Base-by-base conservation (phyloP, 257 asterid species). In the Hygrophila difformis region DNA sequence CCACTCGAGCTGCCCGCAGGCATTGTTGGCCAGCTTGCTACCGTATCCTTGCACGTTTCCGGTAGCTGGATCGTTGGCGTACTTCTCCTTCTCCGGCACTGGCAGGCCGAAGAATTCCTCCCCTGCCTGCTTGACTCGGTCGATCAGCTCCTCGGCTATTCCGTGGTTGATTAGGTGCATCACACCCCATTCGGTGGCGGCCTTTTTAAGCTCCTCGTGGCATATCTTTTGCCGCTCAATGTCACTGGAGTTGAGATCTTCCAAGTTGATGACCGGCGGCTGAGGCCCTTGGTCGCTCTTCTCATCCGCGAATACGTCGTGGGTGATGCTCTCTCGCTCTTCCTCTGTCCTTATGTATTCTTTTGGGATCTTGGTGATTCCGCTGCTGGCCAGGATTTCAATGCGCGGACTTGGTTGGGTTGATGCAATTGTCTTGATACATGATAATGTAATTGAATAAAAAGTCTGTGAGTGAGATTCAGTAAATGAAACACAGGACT, bases 31-130 rank as follows among this genome's bases (percentile, higher is more conserved):
- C 28, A 88, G 65, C 67, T 84, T 88, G 68, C 94, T 88, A 0
- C 96, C 97, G 42, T 88, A 84, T 0, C 97, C 96, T 47, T 88
- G 97, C 56, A 84, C 61, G 35, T 78, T 81, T 1, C 97, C 97
- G 0, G 76, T 44, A 5, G 50, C 77, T 56, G 64, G 87, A 21
- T 88, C 89, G 46, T 88, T 88, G 5, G 97, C 94, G 62, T 84
- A 73, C 70, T 73, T 82, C 79, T 88, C 97, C 73, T 88, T 88
- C 72, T 84, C 96, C 73, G 69, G 95, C 23, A 81, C 53, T 1
- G 96, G 78, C 18, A 56, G 61, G 41, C 60, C 74, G 45, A 88
- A 88, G 39, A 88, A 88, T 6, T 43, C 75, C 49, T 47, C 24
- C 14, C 94, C 97, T 0, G 94, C 76, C 0, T 17, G 42, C 81